Percentiles rank a stretch among this genome's conserved stretches.
Conservation (phyloP, 2,329 filamentous ascomycete species). For the Neonectria ditissima region DNA sequence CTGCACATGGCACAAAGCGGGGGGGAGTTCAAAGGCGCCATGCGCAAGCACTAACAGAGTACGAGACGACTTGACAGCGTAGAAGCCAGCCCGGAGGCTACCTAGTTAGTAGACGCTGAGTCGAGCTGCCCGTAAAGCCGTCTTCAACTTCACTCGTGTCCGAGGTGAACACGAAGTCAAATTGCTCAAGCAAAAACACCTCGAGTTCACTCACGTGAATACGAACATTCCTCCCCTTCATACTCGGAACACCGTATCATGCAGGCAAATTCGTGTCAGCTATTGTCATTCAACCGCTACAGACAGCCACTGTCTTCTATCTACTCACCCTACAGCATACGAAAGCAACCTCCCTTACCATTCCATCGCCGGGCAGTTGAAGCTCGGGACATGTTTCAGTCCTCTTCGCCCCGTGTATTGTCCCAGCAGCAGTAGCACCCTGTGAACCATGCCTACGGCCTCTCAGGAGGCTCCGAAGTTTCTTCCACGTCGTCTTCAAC, state of each 20-base stretch:
- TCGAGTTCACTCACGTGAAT: background rate
- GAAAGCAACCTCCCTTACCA: background rate
- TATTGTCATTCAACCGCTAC: constrained; percentile 16
- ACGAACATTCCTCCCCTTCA: background rate
- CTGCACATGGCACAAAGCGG: background rate
- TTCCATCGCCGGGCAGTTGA: background rate
- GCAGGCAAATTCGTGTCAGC: background rate
- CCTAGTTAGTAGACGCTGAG: background rate
- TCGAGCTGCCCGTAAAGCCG: too few species aligned
- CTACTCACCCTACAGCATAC: background rate
- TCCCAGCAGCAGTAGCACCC: constrained; percentile 8
- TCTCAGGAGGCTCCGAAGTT: background rate
- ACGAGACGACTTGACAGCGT: background rate
- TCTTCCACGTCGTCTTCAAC: background rate
- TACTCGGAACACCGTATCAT: background rate
- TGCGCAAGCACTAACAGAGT: background rate
- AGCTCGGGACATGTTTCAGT: constrained; percentile 9
- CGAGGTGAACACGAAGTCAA: too few species aligned
- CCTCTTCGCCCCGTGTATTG: background rate
- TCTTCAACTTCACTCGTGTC: too few species aligned
- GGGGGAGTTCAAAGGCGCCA: background rate
- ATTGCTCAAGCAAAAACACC: background rate
- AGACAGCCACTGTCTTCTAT: constrained; percentile 2
- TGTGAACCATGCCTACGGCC: constrained; percentile 18
- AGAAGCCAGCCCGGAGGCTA: too few species aligned